Base-by-base conservation (phyloP, 768 basidiomycete species). In the Lactifluus subvellereus region DNA sequence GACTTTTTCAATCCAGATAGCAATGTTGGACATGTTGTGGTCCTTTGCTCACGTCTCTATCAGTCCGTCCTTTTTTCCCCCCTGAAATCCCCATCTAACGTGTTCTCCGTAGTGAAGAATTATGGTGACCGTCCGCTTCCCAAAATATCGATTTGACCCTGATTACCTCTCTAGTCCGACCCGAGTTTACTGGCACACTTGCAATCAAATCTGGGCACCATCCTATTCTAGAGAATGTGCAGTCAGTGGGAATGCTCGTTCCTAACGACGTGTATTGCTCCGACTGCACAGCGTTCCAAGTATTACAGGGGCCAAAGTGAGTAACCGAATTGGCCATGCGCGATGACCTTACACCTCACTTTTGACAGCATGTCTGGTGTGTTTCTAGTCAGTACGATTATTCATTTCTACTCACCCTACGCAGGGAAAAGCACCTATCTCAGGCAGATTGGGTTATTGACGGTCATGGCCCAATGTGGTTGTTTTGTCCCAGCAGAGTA, bases 401-500 rank as follows among this genome's bases (percentile, higher is more conserved):
- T 18, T 18, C 13, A 13, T 37, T 10, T 57, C 37, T 33, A 33
- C 32, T 50, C 54, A 42, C n/a, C 11, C 18, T 14, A 35, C 13
- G 5, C 42, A 82, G 94, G 94, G 0, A 98, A 99, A 75, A 95
- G 91, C 71, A 98, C 95, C 0, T 96, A 94, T 69, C 77, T 99
- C 16, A 83, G 88, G 14, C 95, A 98, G 73, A 83, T 92, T 35
- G 95, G 88, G 1, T 78, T 98, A 3, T 75, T 98, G 50, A 80
- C 84, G 1, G 77, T 94, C 40, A 88, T 96, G 84, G 93, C 92
- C 0, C 88, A 94, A 84, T 86, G 87, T 64, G 90, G 94, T 0
- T 93, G 87, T 73, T 96, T 90, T 69, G 91, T 99, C 5, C 94
- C 97, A 1, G 94, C 93, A 0, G 88, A 91, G 71, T 98, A 95